Evolutionary conservation across 2,329 filamentous ascomycete species (phyloP).

Genomic region (Ascocoryne sarcoides): DNA sequence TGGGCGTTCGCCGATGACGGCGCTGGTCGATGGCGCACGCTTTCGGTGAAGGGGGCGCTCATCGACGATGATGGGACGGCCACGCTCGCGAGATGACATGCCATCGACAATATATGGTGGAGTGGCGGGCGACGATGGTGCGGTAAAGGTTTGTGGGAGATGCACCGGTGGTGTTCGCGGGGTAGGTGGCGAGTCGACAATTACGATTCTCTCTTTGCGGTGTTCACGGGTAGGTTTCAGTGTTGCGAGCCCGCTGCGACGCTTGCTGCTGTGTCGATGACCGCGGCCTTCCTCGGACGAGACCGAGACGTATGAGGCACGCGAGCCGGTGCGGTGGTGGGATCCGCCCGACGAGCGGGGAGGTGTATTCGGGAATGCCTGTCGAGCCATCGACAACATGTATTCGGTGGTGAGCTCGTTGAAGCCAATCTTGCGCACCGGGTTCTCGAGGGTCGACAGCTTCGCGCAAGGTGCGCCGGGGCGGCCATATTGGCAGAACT

Average conservation of each 20-base stretch:
- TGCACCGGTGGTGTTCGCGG: constrained; percentile 39
- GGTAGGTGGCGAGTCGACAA: constrained; percentile 38
- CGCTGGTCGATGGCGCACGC: constrained; percentile 10
- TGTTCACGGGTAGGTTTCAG: constrained; percentile 20
- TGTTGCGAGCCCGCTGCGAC: constrained; percentile 23
- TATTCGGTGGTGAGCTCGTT: constrained; percentile 28
- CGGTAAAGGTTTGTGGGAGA: constrained; percentile 33
- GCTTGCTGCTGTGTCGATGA: constrained; percentile 32
- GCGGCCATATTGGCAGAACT: constrained; percentile 34
- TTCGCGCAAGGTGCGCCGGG: constrained; percentile 34
- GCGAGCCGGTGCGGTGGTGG: constrained; percentile 28
- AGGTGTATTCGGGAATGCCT: constrained; percentile 18
- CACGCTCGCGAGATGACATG: constrained; percentile 6
- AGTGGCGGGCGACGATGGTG: constrained; percentile 22
- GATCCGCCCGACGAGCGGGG: constrained; percentile 18
- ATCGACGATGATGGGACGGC: constrained; percentile 24
- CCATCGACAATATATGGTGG: constrained; percentile 15
- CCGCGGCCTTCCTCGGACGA: constrained; percentile 27
- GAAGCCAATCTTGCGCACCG: constrained; percentile 31
- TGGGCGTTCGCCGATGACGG: constrained; percentile 12
- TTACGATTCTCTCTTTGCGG: constrained; percentile 35
- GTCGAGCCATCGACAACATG: constrained; percentile 30
- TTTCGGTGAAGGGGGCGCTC: constrained; percentile 18
- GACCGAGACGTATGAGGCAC: constrained; percentile 26
- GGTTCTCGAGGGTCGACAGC: constrained; percentile 35